phyloP scores from a whole-genome alignment of 2,329 filamentous ascomycete genomes.

The Colletotrichum limetticola region DNA sequence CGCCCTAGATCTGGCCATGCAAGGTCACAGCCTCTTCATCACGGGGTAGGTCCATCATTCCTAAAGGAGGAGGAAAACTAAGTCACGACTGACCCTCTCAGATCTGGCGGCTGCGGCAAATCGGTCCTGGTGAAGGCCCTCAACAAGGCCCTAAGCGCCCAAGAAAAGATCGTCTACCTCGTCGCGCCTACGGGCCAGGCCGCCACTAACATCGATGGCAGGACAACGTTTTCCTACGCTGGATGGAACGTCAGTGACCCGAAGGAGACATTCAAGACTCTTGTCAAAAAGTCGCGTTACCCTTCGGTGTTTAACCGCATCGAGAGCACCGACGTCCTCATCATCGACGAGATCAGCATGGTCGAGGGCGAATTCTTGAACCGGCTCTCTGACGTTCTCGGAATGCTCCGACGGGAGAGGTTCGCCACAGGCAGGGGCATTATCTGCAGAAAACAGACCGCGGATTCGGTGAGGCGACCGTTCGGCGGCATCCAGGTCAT shows the following conservation, averaged over 20 bases:
- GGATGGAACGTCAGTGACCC: conserved; percentile 58
- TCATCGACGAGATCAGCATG: conserved; percentile 77
- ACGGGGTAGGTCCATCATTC: conserved; percentile 61
- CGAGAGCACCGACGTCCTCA: conserved; percentile 60
- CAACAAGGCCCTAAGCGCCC: not conserved
- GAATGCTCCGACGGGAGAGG: not conserved
- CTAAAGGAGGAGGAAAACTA: too few relatives aligned
- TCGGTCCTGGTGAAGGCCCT: conserved; percentile 12
- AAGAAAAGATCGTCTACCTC: conserved; percentile 51
- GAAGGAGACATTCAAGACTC: not conserved
- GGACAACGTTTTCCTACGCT: conserved; percentile 67
- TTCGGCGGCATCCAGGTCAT: conserved; percentile 20
- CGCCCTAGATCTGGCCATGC: conserved; percentile 54
- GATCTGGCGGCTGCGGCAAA: conserved; percentile 23
- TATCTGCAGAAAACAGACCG: not conserved
- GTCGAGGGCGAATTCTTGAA: conserved; percentile 73
- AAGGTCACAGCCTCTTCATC: conserved; percentile 69
- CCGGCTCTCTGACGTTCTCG: conserved; percentile 61
- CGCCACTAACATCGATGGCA: conserved; percentile 66
- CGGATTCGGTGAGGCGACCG: not conserved
- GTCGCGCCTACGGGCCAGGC: conserved; percentile 70
- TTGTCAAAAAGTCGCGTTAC: not conserved
- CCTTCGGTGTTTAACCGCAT: too few relatives aligned
- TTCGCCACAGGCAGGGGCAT: too few relatives aligned
- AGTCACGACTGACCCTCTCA: not conserved